Evolutionary conservation across 139 green algal species (phyloP), one percentile per base, ranked within the genome.

Genomic region (Chlorella sorokiniana): DNA sequence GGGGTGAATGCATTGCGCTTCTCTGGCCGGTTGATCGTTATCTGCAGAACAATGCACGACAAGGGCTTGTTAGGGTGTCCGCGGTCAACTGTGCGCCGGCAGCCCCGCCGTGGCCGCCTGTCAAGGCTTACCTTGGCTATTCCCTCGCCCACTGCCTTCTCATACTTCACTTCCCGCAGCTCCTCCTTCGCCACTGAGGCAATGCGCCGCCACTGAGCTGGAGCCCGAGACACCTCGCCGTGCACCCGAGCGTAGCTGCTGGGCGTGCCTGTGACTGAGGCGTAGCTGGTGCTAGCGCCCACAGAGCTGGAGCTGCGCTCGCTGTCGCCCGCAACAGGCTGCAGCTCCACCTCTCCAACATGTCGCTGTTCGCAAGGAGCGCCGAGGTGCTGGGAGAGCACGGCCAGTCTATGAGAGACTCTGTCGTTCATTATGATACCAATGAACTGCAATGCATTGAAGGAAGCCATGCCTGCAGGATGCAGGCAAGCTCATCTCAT

Each of bases 1-100:
- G 96, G 96, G 4, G 88, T 94, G 90, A 99, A 99, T 2, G 96
- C 97, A 72, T 99, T 99, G 27, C 96, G 84, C 75, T 91, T 93
- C 23, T 98, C 81, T 23, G 96, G 96, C 1, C 96, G 82, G 81
- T 98, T 98, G 83, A 99, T 99, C 38, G 91, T 98, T 27, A 99
- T 97, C 93, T 98, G 93, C 81, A 84, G 27, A 33, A 33, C 6
- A 31, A 35, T n/a, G n/a, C n/a, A n/a, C n/a, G n/a, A n/a, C n/a
- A n/a, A n/a, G n/a, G n/a, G n/a, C n/a, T n/a, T n/a, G n/a, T n/a
- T n/a, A n/a, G n/a, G n/a, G n/a, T n/a, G n/a, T n/a, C 31, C 16
- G 77, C 35, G 35, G 37, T 7, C 45, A 1, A 3, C 54, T 3
- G 33, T 42, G 35, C n/a, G 23, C 2, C 41, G 16, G 9, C 3